Evolutionary conservation across 2,329 filamentous ascomycete species (phyloP).

Genomic region (Botrytis sinoallii): DNA sequence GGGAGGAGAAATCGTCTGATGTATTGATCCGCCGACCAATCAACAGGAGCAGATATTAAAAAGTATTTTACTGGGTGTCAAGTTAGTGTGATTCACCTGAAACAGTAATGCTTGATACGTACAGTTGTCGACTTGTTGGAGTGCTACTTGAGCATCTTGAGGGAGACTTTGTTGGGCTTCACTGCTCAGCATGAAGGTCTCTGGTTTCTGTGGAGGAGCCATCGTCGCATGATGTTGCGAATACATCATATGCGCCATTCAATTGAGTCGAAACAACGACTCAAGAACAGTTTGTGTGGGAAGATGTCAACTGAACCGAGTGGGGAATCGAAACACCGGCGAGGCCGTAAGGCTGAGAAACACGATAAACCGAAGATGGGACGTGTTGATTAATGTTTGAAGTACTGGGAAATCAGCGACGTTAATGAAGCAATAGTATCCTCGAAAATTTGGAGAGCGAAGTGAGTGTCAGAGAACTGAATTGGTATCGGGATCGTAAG

Average conservation of each 20-base stretch:
- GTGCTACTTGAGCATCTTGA: slow-evolving; percentile 91
- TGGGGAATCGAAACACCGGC: slow-evolving; percentile 33
- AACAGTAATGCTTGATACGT: slow-evolving; percentile 44
- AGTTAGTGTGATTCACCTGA: slow-evolving; percentile 24
- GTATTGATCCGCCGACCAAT: slow-evolving; percentile 96
- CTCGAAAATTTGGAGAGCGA: slow-evolving; percentile 24
- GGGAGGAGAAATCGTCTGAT: slow-evolving; percentile 93
- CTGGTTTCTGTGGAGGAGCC: slow-evolving; percentile 91
- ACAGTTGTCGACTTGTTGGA: slow-evolving; percentile 98
- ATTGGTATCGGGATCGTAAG: slow-evolving; percentile 20
- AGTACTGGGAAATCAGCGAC: slow-evolving; percentile 27
- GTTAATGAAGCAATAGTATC: slow-evolving; percentile 35
- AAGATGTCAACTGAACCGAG: slow-evolving; percentile 26
- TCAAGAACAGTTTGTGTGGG: slow-evolving; percentile 21
- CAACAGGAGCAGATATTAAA: slow-evolving; percentile 95
- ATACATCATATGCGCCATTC: slow-evolving; percentile 60
- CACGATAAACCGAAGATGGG: slow-evolving; percentile 21
- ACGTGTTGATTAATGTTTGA: slow-evolving; percentile 23
- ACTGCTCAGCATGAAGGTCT: slow-evolving; percentile 97
- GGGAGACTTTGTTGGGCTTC: slow-evolving; percentile 96
- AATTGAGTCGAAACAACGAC: slow-evolving; percentile 35
- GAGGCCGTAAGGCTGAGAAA: slow-evolving; percentile 28
- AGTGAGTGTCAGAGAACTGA: slow-evolving; percentile 32
- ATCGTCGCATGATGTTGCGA: slow-evolving; percentile 75
- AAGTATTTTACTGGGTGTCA: slow-evolving; percentile 85